These are phyloP conservation scores for Fagopyrum tataricum DNA, from an alignment of 148 eudicot genomes.

Conservation along the genomic window DNA sequence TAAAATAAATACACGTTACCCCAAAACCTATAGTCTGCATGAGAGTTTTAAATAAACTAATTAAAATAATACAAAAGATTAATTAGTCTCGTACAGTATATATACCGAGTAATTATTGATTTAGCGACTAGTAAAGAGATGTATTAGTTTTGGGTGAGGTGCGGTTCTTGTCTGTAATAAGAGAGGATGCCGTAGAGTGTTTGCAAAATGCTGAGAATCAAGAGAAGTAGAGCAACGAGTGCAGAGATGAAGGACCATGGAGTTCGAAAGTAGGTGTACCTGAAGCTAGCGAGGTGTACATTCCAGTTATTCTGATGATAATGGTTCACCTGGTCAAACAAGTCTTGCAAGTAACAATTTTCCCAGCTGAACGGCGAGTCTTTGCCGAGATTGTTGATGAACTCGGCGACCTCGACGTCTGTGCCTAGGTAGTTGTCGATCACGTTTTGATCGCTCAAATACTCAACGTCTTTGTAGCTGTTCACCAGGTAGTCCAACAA, in stretches of 20 bases:
- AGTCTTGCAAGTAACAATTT: conserved; percentile 27
- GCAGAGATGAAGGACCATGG: conserved; percentile 64
- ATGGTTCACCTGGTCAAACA: conserved; percentile 43
- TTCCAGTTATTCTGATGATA: conserved; percentile 35
- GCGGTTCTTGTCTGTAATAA: not conserved
- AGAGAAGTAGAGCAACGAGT: conserved; percentile 37
- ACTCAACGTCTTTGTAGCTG: conserved; percentile 33
- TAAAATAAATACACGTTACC: no score
- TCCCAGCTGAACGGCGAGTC: conserved; percentile 37
- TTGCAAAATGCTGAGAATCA: conserved; percentile 34
- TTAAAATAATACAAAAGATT: no score
- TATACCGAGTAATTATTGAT: no score
- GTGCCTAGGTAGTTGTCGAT: conserved; percentile 51
- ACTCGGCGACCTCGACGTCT: conserved; percentile 32
- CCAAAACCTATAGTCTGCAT: no score
- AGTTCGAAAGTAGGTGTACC: conserved; percentile 40
- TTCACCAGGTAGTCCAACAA: conserved; percentile 41
- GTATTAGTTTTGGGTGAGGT: no score
- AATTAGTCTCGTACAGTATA: no score
- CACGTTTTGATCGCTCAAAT: conserved; percentile 29
- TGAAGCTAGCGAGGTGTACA: conserved; percentile 37
- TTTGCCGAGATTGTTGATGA: conserved; percentile 44
- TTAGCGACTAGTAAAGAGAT: no score
- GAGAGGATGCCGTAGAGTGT: conserved; percentile 23
- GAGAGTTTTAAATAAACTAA: no score